Evolutionary conservation across 345 rosid genomes (phyloP), one percentile per base, ranked within the genome.

Genomic region (Alliaria petiolata): DNA sequence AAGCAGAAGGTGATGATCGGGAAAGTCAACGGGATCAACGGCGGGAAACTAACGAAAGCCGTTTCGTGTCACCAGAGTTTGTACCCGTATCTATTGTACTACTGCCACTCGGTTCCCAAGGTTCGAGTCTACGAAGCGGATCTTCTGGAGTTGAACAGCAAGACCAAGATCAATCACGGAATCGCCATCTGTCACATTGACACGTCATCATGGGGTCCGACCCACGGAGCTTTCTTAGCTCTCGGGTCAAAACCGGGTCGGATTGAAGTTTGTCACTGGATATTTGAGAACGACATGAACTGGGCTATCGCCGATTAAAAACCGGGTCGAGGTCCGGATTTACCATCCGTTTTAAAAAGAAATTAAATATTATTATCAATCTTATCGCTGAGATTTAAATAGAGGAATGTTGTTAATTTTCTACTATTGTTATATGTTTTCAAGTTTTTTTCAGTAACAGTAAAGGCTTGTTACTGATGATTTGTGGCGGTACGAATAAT

Each of bases 261-360:
- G 68, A 85, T 85, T 17, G 95, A 91, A 70, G 91, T 89, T 1
- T 91, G 97, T 25, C 97, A 91, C 67, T 91, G 97, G 97, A 91
- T 91, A 25, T 91, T 88, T 54, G 88, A 91, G 79, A 89, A 87
- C 73, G 95, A 91, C 60, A 65, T 89, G 88, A 91, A 86, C 43
- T 88, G 95, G 97, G 77, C 86, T 1, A 53, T 62, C 12, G 88
- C 89, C 0, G 89, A 86, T 72, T 78, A 46, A 52, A 52, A 52
- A 83, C 97, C 25, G 91, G 95, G 38, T 83, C 89, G 4, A 78
- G 81, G 26, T 57, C 54, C 2, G 50, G 63, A 51, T 51, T 35
- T 60, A 75, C 97, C 97, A 0, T 74, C 12, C 12, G 2, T 0
- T 3, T 73, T 67, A 15, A 4, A 59, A 15, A 28, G 13, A 17